Conservation (phyloP, 2,329 filamentous ascomycete genomes). For the Parascedosporium putredinis region DNA sequence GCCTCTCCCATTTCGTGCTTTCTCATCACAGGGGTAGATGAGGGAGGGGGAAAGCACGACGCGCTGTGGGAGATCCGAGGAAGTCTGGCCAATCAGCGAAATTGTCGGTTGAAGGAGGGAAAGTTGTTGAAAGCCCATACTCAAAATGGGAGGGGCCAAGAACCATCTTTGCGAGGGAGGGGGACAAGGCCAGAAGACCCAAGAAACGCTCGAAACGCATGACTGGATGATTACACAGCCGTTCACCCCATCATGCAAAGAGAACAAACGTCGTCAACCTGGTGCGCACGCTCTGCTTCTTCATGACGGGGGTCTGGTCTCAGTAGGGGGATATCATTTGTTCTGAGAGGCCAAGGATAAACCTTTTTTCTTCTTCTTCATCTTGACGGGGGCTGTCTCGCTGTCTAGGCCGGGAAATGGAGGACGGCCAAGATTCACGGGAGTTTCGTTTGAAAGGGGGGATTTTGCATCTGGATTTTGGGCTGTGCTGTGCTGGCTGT, state of each 20-base stretch:
- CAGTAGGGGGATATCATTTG: too few species aligned
- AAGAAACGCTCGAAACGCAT: background rate
- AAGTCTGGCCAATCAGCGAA: background rate
- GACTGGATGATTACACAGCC: background rate
- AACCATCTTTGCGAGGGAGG: background rate
- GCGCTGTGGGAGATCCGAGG: constrained; percentile 5
- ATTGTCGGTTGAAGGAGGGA: background rate
- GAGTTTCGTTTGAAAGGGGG: too few species aligned
- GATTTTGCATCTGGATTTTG: background rate
- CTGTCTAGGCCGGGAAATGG: too few species aligned
- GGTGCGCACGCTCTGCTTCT: too few species aligned
- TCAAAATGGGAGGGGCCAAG: background rate
- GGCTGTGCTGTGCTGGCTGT: background rate
- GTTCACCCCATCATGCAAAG: background rate
- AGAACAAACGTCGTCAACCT: too few species aligned
- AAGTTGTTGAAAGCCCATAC: too few species aligned
- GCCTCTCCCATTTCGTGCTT: background rate
- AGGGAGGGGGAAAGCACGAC: constrained; percentile 3
- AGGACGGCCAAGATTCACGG: too few species aligned
- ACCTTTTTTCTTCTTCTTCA: too few species aligned
- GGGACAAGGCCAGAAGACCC: background rate
- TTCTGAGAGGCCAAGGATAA: too few species aligned
- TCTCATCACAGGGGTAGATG: background rate
- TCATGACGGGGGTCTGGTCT: too few species aligned
- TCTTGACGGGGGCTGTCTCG: too few species aligned